Percentiles rank a stretch among this genome's conserved stretches.
phyloP scores from a whole-genome alignment of 768 basidiomycete species.

The Rhizopogon salebrosus region DNA sequence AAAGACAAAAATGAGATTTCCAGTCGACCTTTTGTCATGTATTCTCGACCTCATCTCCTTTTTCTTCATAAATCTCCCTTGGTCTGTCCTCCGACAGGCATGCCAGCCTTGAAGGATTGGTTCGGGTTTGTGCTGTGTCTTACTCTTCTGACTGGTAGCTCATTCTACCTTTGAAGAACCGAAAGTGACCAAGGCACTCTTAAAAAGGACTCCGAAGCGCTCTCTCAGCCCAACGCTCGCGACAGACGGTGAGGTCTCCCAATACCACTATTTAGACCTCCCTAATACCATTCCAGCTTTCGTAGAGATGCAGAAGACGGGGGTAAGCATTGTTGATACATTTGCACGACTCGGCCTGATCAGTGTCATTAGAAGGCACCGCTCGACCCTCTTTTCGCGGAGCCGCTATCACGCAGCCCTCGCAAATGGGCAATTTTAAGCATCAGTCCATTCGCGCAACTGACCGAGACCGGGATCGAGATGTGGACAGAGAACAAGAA shows the following conservation, averaged over 20 bases:
- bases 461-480: conserved; percentile 50
- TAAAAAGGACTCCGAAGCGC: conserved; percentile 58
- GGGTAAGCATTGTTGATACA: conserved; percentile 35
- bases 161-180: conserved; percentile 29
- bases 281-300: conserved; percentile 44
- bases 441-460: conserved; percentile 74
- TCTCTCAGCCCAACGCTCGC: conserved; percentile 46
- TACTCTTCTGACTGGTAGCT: conserved; percentile 12
- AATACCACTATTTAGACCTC: background rate
- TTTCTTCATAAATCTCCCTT: conserved; percentile 69
- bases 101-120: conserved; percentile 84
- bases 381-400: conserved; percentile 68
- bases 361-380: conserved; percentile 36
- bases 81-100: conserved; percentile 61
- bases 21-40: conserved; percentile 49
- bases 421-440: conserved; percentile 92
- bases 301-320: conserved; percentile 74
- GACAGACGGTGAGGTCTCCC: conserved; percentile 56
- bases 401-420: conserved; percentile 61
- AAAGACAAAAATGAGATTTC: conserved; percentile 26
- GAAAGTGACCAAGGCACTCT: conserved; percentile 41
- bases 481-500: conserved; percentile 45
- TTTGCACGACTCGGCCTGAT: conserved; percentile 5
- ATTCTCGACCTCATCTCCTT: conserved; percentile 67
- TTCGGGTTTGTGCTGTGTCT: conserved; percentile 60